Percentiles rank a stretch among this genome's conserved stretches.
phyloP scores from a whole-genome alignment of 2,329 filamentous ascomycete species.

The Botryotinia narcissicola region DNA sequence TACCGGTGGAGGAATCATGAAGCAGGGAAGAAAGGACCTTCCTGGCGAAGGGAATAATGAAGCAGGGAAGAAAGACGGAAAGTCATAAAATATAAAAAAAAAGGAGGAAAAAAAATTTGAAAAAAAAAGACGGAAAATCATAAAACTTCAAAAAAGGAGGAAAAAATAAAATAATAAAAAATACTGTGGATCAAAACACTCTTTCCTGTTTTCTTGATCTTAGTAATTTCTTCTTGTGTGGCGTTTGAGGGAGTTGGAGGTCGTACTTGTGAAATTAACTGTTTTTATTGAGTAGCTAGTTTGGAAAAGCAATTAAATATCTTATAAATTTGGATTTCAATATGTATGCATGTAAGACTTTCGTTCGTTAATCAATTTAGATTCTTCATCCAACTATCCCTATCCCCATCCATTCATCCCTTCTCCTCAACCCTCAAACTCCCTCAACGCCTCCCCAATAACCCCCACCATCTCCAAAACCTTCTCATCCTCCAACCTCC shows the following conservation, averaged over 20 bases:
- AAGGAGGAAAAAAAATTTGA: no score
- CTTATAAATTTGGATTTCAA: neutral
- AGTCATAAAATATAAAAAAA: no score
- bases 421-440: neutral
- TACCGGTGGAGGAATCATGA: no score
- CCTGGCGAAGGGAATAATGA: no score
- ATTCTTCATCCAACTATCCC: neutral
- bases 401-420: neutral
- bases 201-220: neutral
- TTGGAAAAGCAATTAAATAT: neutral
- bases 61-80: no score
- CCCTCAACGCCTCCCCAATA: conserved; percentile 38
- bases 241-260: neutral
- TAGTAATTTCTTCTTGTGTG: neutral
- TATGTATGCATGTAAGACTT: neutral
- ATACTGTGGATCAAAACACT: neutral
- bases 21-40: no score
- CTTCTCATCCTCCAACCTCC: conserved; percentile 38
- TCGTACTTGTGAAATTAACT: neutral
- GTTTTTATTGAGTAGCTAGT: neutral
- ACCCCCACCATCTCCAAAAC: conserved; percentile 42
- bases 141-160: no score
- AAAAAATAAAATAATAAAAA: no score
- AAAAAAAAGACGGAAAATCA: no score
- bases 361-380: neutral